phyloP scores from a whole-genome alignment of 495 filamentous ascomycete species.

The Neurospora sp. region DNA sequence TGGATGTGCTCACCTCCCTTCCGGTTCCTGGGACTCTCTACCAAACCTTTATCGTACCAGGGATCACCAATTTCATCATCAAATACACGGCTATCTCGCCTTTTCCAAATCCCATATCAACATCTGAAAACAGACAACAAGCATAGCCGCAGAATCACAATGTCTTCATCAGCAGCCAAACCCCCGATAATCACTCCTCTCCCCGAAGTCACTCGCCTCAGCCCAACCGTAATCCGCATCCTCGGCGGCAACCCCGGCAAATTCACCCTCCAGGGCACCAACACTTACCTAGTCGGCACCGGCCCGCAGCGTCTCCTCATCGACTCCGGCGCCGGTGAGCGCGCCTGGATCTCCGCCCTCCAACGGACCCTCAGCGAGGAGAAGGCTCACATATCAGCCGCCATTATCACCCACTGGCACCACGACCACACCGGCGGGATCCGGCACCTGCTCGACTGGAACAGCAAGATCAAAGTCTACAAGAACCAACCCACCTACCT shows the following conservation, averaged over 20 bases:
- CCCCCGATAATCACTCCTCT: slow-evolving; percentile 33
- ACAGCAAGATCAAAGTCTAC: slow-evolving; percentile 45
- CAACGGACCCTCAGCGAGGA: slow-evolving; percentile 53
- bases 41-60: background rate
- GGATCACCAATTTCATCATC: background rate
- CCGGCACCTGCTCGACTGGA: slow-evolving; percentile 50
- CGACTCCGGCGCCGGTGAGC: slow-evolving; percentile 67
- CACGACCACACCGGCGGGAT: slow-evolving; percentile 74
- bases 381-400: slow-evolving; percentile 48
- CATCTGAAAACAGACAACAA: background rate
- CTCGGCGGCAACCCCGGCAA: slow-evolving; percentile 77
- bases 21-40: background rate
- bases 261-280: slow-evolving; percentile 55
- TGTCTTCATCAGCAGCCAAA: slow-evolving; percentile 12
- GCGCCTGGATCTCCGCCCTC: slow-evolving; percentile 50
- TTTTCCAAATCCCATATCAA: background rate
- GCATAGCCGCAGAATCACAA: background rate
- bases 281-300: slow-evolving; percentile 77
- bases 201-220: slow-evolving; percentile 56
- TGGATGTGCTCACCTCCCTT: background rate
- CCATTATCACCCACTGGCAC: slow-evolving; percentile 86
- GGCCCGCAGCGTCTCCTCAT: slow-evolving; percentile 59
- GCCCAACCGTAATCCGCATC: slow-evolving; percentile 58
- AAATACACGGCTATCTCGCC: background rate
- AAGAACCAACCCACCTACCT: slow-evolving; percentile 38